Conservation (phyloP, 768 basidiomycete species). For the Tulasnella sp. region DNA sequence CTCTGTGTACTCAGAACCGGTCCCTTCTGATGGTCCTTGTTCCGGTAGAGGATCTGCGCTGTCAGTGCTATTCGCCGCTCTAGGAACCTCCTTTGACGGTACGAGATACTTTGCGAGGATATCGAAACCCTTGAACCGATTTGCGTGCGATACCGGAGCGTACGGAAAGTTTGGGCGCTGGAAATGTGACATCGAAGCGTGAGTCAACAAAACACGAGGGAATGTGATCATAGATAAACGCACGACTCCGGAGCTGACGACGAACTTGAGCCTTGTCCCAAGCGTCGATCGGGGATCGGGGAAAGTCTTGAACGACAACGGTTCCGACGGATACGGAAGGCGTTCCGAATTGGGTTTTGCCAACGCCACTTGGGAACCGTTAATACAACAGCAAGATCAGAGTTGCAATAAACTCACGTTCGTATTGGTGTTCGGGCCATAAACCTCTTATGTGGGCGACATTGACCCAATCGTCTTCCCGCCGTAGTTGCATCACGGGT, state of each 20-base stretch:
- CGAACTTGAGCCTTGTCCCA: slow-evolving; percentile 47
- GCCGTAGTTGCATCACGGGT: slow-evolving; percentile 35
- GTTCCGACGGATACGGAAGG: slow-evolving; percentile 38
- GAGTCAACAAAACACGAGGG: neutral
- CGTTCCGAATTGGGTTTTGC: slow-evolving; percentile 32
- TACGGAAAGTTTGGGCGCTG: slow-evolving; percentile 63
- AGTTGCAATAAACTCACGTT: slow-evolving; percentile 38
- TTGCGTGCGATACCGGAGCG: slow-evolving; percentile 35
- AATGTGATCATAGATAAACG: slow-evolving; percentile 2
- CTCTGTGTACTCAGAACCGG: neutral
- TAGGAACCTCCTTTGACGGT: neutral
- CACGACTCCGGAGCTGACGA: slow-evolving; percentile 49
- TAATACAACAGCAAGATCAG: neutral
- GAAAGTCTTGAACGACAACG: slow-evolving; percentile 57
- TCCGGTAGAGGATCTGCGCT: slow-evolving; percentile 30
- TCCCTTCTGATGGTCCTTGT: neutral
- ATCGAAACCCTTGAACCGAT: slow-evolving; percentile 51
- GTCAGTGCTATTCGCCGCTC: neutral
- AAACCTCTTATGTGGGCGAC: slow-evolving; percentile 44
- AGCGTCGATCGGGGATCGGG: slow-evolving; percentile 50
- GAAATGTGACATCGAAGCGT: neutral
- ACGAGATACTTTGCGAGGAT: slow-evolving; percentile 38
- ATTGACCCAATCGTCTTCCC: slow-evolving; percentile 45
- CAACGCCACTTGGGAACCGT: slow-evolving; percentile 32
- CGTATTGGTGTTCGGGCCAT: slow-evolving; percentile 56